Percentiles rank a stretch among this genome's conserved stretches.
phyloP scores from a whole-genome alignment of 2,329 filamentous ascomycete species.

The Apiospora kogelbergensis region DNA sequence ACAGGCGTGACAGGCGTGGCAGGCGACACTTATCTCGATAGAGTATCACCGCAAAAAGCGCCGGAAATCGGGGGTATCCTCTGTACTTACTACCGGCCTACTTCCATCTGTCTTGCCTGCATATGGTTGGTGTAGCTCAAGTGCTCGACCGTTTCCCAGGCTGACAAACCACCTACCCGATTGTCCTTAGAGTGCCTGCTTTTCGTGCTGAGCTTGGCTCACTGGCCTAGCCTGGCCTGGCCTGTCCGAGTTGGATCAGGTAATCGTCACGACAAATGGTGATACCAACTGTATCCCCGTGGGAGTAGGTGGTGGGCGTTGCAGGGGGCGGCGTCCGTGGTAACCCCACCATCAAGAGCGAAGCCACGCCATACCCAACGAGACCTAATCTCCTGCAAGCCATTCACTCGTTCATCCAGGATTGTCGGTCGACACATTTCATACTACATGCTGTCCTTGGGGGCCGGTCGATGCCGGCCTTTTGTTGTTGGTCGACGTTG shows the following conservation, averaged over 20 bases:
- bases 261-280: conserved; percentile 27
- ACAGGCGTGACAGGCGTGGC: neutral
- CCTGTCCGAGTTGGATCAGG: conserved; percentile 3
- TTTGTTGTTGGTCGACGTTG: neutral
- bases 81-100: neutral
- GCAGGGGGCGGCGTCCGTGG: conserved; percentile 12
- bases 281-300: conserved; percentile 17
- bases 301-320: conserved; percentile 23
- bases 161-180: too few species aligned
- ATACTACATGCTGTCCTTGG: neutral
- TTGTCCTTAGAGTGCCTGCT: neutral
- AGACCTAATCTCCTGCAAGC: conserved; percentile 15
- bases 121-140: neutral
- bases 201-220: neutral
- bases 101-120: neutral
- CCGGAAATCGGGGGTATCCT: neutral
- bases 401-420: neutral
- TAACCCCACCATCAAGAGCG: conserved; percentile 14
- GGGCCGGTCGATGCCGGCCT: conserved; percentile 5
- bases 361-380: conserved; percentile 13
- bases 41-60: neutral
- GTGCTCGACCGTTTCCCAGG: neutral
- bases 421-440: neutral
- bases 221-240: too few species aligned
- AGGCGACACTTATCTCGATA: conserved; percentile 1